Evolutionary conservation across 306 rosid genomes (phyloP).

Genomic region (Rosa rugosa): DNA sequence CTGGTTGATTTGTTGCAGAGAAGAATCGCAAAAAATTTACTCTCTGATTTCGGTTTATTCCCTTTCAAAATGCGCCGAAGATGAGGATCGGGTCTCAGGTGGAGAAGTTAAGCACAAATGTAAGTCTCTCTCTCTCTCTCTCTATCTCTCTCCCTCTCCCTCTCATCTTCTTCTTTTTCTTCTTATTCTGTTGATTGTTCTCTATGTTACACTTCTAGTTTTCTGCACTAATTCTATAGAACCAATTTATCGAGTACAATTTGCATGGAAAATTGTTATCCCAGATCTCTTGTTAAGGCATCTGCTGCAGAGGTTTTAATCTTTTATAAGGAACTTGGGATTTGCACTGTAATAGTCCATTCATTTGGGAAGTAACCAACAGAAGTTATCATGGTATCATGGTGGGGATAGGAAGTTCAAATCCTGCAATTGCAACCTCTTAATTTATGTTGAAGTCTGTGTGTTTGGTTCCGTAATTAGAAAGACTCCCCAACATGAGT

Average conservation of each 20-base stretch:
- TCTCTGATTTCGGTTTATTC: too few species aligned
- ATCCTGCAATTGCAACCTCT: background rate
- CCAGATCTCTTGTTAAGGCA: background rate
- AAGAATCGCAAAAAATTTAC: too few species aligned
- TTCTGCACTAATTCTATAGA: background rate
- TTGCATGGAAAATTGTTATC: background rate
- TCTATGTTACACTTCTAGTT: background rate
- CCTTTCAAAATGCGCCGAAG: too few species aligned
- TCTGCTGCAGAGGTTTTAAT: background rate
- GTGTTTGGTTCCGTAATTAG: background rate
- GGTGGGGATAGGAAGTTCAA: background rate
- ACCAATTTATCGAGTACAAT: background rate
- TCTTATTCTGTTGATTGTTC: background rate
- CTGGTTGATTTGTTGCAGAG: too few species aligned
- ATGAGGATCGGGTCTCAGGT: too few species aligned
- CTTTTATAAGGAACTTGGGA: background rate
- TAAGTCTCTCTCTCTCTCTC: too few species aligned
- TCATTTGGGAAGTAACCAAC: background rate
- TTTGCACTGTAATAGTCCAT: background rate
- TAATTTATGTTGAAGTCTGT: background rate
- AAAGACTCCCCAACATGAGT: background rate
- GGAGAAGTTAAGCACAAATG: too few species aligned
- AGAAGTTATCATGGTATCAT: background rate
- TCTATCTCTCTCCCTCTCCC: too few species aligned
- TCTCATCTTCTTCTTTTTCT: too few species aligned